Evolutionary conservation across 192 early-diverging fungal genomes (phyloP).

Genomic region (Spizellomyces punctatus): DNA sequence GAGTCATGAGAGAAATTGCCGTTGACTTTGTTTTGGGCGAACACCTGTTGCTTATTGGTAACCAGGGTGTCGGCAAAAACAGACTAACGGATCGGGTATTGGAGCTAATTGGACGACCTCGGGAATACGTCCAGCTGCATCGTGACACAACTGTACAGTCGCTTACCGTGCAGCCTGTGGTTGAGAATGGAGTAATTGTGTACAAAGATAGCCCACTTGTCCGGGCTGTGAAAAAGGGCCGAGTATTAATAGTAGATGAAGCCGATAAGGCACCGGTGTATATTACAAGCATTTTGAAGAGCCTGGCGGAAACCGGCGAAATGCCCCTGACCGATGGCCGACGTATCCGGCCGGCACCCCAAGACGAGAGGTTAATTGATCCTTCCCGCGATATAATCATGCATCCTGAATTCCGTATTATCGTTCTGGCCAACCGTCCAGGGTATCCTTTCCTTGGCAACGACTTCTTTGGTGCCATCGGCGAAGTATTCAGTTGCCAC

Average conservation of each 20-base stretch:
- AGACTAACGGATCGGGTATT: conserved; percentile 64
- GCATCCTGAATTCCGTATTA: conserved; percentile 75
- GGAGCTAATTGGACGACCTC: conserved; percentile 66
- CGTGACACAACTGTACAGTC: conserved; percentile 79
- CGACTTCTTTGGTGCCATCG: conserved; percentile 81
- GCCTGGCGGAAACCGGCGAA: conserved; percentile 74
- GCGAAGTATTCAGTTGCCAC: conserved; percentile 71
- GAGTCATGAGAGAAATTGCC: conserved; percentile 73
- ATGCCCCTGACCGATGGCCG: conserved; percentile 79
- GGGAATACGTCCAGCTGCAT: conserved; percentile 82
- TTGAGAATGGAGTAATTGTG: conserved; percentile 66
- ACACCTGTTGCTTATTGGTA: conserved; percentile 79
- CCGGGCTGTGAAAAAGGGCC: conserved; percentile 55
- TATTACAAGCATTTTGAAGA: conserved; percentile 75
- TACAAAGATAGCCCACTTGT: conserved; percentile 76
- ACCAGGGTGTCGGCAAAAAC: conserved; percentile 72
- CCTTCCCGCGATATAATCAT: conserved; percentile 30
- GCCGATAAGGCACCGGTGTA: conserved; percentile 83
- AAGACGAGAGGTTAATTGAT: conserved; percentile 8
- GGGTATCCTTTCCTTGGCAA: conserved; percentile 79
- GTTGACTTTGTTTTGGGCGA: conserved; percentile 81
- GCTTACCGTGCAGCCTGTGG: conserved; percentile 72
- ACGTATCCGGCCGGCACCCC: conserved; percentile 50
- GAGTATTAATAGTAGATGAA: conserved; percentile 78
- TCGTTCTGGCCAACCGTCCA: conserved; percentile 82